Base-by-base conservation (phyloP, 192 early-diverging fungal genomes). In the Backusella liffmaniae region DNA sequence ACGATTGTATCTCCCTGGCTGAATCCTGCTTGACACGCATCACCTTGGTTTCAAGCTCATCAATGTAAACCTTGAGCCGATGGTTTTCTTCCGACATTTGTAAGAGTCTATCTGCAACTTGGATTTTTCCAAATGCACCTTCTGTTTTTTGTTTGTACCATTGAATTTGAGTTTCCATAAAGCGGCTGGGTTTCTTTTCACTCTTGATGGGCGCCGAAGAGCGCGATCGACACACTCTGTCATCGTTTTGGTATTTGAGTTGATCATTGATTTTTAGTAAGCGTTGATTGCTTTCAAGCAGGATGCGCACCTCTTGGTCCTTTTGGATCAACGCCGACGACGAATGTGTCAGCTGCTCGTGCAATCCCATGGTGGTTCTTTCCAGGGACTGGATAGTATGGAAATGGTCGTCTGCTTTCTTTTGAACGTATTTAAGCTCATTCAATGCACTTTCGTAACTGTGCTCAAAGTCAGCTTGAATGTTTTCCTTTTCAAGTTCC, bases 361-460 rank as follows among this genome's bases (percentile, higher is more conserved):
- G 34, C 9, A 70, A 5, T 4, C 23, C 10, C 44, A 15, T 10
- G 6, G 10, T 23, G 0, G 68, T 42, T 37, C 10, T 21, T 29
- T 70, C 68, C 6, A 70, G 21, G 3, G 21, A 13, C 18, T 70
- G 36, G 8, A 70, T 37, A 9, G 23, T 39, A 26, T 23, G n/a
- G 12, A 13, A 8, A 39, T 70, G 68, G 0, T 23, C n/a, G n/a
- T 23, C 35, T 26, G 23, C 39, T 8, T 13, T 36, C 9, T 44
- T 35, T 70, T 36, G 21, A 35, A 44, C 42, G 4, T 21, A 13
- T 41, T 70, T 21, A 0, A 70, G 29, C 15, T 70, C 68, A 23
- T 70, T 70, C 21, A 70, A 70, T 37, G 68, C 68, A 21, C 12
- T 37, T 23, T 42, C 68, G 18, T 70, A 70, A 44, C 39, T 42